Evolutionary conservation across 2,329 filamentous ascomycete genomes (phyloP).

Genomic region (Stachybotrys chlorohalonatus): DNA sequence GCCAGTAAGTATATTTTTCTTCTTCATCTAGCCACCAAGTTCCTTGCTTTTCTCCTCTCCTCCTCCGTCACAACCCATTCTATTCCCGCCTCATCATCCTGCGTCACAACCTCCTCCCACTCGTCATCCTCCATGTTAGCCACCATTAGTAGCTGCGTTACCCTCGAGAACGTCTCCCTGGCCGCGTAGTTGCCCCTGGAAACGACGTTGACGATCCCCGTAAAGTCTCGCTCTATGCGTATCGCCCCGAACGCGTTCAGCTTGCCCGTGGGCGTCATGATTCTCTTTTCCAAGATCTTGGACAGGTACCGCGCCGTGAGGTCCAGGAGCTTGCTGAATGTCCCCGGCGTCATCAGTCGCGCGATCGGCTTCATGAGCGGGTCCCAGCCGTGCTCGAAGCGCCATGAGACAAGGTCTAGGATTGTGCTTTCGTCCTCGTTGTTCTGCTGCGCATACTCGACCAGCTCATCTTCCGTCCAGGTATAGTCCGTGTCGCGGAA

Average conservation of each 20-base stretch:
- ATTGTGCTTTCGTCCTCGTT: conserved; percentile 44
- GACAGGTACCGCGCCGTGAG: conserved; percentile 67
- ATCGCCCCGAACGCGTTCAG: conserved; percentile 77
- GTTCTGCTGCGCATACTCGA: conserved; percentile 43
- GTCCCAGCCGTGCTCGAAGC: conserved; percentile 82
- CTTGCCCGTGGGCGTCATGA: conserved; percentile 71
- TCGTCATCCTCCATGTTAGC: conserved; percentile 95
- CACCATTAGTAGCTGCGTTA: conserved; percentile 73
- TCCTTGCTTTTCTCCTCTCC: conserved; percentile 64
- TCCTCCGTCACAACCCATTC: conserved; percentile 64
- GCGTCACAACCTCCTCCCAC: conserved; percentile 65
- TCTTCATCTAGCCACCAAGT: conserved; percentile 42
- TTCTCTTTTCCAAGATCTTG: conserved; percentile 74
- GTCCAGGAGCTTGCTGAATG: conserved; percentile 68
- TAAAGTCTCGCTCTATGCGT: conserved; percentile 75
- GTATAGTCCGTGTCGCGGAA: conserved; percentile 90
- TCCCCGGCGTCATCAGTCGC: conserved; percentile 70
- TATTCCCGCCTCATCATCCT: conserved; percentile 52
- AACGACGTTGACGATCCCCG: conserved; percentile 61
- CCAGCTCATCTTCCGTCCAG: conserved; percentile 52
- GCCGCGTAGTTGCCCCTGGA: conserved; percentile 66
- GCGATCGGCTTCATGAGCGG: conserved; percentile 75
- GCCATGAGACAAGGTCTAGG: conserved; percentile 62
- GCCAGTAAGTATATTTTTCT: background rate
- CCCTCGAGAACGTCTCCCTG: conserved; percentile 66